These are phyloP conservation scores for Penicillium daleae DNA, from an alignment of 495 filamentous ascomycete genomes.

Conservation along the genomic window DNA sequence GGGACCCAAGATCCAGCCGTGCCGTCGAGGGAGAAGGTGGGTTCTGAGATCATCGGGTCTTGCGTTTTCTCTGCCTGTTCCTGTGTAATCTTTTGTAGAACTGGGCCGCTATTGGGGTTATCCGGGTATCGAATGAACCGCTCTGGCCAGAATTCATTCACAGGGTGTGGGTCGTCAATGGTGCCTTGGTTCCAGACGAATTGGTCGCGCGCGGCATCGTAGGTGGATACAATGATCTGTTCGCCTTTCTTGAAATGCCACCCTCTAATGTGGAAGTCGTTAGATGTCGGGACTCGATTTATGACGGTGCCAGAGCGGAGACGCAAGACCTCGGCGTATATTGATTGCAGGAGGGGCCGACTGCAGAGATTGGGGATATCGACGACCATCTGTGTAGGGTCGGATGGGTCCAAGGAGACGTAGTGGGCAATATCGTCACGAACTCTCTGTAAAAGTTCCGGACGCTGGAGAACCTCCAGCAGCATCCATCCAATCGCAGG, in stretches of 20 bases:
- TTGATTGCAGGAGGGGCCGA: conserved; percentile 4
- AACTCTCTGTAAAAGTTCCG: conserved; percentile 6
- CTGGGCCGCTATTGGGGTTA: not conserved
- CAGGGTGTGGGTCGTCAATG: not conserved
- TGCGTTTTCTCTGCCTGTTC: not conserved
- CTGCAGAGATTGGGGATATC: not conserved
- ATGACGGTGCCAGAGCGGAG: conserved; percentile 11
- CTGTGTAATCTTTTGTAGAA: not conserved
- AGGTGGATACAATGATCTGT: not conserved
- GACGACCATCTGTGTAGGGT: not conserved
- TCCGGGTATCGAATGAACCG: not conserved
- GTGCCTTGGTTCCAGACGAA: not conserved
- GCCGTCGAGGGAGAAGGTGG: not conserved
- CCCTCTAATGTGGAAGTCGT: conserved; percentile 4
- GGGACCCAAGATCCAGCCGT: not conserved
- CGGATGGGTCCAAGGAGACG: not conserved
- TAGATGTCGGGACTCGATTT: conserved; percentile 6
- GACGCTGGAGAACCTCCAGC: conserved; percentile 9
- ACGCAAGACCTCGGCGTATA: conserved; percentile 10
- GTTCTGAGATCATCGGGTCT: not conserved
- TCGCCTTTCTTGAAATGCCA: not conserved
- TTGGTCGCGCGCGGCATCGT: not conserved
- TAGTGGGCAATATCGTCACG: not conserved
- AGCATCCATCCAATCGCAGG: conserved; percentile 11
- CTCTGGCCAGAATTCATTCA: not conserved